Conservation (phyloP, 1,284 basidiomycete genomes). For the Polyporus tsugae region DNA sequence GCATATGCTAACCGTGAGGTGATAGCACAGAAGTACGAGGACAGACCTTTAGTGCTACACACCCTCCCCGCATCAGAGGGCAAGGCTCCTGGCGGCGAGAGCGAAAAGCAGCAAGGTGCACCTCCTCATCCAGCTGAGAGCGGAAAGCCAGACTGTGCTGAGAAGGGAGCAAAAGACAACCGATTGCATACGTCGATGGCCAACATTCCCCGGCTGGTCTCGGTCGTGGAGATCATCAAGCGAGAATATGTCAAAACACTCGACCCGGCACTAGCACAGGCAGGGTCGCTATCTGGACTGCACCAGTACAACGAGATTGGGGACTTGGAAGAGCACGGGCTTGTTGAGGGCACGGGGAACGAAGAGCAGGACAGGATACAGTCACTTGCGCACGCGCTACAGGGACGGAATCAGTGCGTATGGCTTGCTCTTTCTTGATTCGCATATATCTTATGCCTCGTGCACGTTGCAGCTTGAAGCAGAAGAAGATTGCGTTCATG, state of each 20-base stretch:
- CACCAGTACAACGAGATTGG: slow-evolving; percentile 86
- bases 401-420: slow-evolving; percentile 68
- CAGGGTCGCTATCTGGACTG: slow-evolving; percentile 52
- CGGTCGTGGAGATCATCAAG: slow-evolving; percentile 86
- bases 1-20: slow-evolving; percentile 7
- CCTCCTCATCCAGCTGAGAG: neutral
- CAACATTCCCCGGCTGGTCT: slow-evolving; percentile 72
- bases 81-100: slow-evolving; percentile 12
- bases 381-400: slow-evolving; percentile 49
- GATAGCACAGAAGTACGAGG: slow-evolving; percentile 59
- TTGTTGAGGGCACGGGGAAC: slow-evolving; percentile 26
- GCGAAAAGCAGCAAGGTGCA: neutral
- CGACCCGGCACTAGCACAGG: slow-evolving; percentile 46
- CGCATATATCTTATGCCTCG: neutral
- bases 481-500: slow-evolving; percentile 77
- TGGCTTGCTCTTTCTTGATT: neutral
- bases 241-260: slow-evolving; percentile 73
- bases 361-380: slow-evolving; percentile 45
- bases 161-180: slow-evolving; percentile 21
- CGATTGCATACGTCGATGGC: slow-evolving; percentile 47
- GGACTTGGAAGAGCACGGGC: slow-evolving; percentile 55
- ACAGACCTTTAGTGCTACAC: slow-evolving; percentile 68
- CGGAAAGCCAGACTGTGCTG: neutral
- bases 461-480: slow-evolving; percentile 56
- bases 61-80: slow-evolving; percentile 58